Conservation (phyloP, 2,329 filamentous ascomycete species). For the Verticillium isaacii region DNA sequence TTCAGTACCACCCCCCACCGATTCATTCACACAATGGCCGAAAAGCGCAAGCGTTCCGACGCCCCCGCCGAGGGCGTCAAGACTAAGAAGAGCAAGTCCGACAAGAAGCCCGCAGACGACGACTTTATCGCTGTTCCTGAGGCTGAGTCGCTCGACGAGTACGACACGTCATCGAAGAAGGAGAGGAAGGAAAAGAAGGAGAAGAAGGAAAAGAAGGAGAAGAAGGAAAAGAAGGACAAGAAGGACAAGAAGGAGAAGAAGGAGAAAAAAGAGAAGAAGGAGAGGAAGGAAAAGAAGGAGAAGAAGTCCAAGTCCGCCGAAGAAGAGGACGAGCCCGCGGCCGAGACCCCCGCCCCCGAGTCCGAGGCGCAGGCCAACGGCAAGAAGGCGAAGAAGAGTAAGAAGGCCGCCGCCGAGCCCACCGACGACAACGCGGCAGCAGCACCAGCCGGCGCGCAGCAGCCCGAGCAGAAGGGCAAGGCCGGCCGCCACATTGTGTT, state of each 20-base stretch:
- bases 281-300: slow-evolving; percentile 23
- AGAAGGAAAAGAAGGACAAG: slow-evolving; percentile 20
- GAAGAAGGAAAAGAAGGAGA: slow-evolving; percentile 23
- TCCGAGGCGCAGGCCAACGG: slow-evolving; percentile 3
- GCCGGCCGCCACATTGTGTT: slow-evolving; percentile 70
- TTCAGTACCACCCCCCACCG: background rate
- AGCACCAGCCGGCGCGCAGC: slow-evolving; percentile 2
- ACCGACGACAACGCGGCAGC: too few relatives aligned
- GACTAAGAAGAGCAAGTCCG: slow-evolving; percentile 10
- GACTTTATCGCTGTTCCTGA: slow-evolving; percentile 7
- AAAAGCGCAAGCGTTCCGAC: slow-evolving; percentile 18
- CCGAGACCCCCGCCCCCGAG: slow-evolving; percentile 5
- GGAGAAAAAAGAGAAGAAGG: slow-evolving; percentile 11
- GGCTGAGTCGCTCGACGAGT: slow-evolving; percentile 9
- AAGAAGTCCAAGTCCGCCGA: slow-evolving; percentile 25
- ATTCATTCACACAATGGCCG: background rate
- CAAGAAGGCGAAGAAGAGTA: slow-evolving; percentile 4
- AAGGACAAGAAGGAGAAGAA: slow-evolving; percentile 15
- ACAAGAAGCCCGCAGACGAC: slow-evolving; percentile 19
- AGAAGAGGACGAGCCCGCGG: slow-evolving; percentile 2
- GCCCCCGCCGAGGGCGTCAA: slow-evolving; percentile 13
- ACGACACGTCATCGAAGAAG: slow-evolving; percentile 9
- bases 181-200: slow-evolving; percentile 17
- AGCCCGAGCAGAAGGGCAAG: slow-evolving; percentile 18
- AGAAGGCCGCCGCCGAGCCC: slow-evolving; percentile 15